Conservation (phyloP, 192 early-diverging fungal genomes). For the Helicostylum pulchrum region DNA sequence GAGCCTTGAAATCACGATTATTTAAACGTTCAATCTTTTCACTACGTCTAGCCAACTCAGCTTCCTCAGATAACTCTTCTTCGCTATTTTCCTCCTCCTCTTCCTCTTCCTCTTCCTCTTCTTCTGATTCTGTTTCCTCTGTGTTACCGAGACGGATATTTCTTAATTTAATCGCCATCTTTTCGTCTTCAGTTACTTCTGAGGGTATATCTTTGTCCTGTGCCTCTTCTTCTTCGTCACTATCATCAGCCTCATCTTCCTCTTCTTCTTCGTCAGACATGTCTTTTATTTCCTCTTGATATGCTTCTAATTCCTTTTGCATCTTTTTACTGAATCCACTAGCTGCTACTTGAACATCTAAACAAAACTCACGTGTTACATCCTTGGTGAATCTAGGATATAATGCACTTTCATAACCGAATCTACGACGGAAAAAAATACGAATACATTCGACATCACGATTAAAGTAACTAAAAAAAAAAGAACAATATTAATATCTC, state of each 20-base stretch:
- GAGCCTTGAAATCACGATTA: slow-evolving; percentile 50
- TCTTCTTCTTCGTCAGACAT: slow-evolving; percentile 27
- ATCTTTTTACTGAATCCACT: slow-evolving; percentile 94
- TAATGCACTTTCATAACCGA: slow-evolving; percentile 85
- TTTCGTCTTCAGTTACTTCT: slow-evolving; percentile 29
- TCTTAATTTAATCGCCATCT: slow-evolving; percentile 12
- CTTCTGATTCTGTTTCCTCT: slow-evolving; percentile 7
- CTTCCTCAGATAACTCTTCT: slow-evolving; percentile 5
- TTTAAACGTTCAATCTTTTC: slow-evolving; percentile 29
- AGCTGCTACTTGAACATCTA: slow-evolving; percentile 96
- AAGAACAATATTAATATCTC: neutral
- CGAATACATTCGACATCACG: slow-evolving; percentile 98
- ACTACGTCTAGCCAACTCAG: neutral
- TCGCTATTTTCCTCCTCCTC: slow-evolving; percentile 22
- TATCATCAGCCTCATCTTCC: slow-evolving; percentile 33
- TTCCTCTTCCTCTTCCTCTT: neutral
- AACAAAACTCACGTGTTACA: slow-evolving; percentile 76
- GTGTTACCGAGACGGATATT: slow-evolving; percentile 32
- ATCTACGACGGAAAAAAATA: slow-evolving; percentile 86
- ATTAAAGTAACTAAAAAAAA: slow-evolving; percentile 79
- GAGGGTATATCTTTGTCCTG: slow-evolving; percentile 9
- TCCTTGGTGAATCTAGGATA: slow-evolving; percentile 90
- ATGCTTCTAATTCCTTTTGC: slow-evolving; percentile 82
- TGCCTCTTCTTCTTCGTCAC: slow-evolving; percentile 20
- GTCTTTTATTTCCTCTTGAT: slow-evolving; percentile 26